Conservation (phyloP, 192 early-diverging fungal genomes). For the Coemansia sp. region DNA sequence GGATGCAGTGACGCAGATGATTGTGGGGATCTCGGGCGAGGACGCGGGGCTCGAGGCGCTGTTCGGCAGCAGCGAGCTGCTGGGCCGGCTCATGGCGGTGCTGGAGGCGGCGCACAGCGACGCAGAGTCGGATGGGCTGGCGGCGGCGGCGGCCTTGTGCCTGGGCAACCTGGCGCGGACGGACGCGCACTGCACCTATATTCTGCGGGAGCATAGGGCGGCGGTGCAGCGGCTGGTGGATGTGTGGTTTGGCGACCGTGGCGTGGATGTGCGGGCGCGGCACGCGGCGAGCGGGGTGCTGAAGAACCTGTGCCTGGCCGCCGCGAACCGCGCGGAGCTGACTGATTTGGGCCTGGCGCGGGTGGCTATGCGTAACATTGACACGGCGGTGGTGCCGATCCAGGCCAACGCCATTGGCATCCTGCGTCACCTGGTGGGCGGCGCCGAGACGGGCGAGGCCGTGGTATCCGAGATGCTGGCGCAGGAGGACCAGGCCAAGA, state of each 20-base stretch:
- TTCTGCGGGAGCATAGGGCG: slow-evolving; percentile 55
- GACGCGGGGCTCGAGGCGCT: slow-evolving; percentile 25
- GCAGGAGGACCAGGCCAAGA: neutral
- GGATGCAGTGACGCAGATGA: slow-evolving; percentile 33
- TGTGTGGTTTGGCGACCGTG: slow-evolving; percentile 46
- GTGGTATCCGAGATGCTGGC: neutral
- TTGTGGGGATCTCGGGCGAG: slow-evolving; percentile 37
- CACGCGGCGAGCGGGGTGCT: slow-evolving; percentile 63
- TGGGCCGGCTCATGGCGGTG: slow-evolving; percentile 7
- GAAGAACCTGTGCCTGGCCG: slow-evolving; percentile 62
- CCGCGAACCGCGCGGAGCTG: slow-evolving; percentile 8
- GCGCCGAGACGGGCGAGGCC: neutral
- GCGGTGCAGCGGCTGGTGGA: slow-evolving; percentile 50
- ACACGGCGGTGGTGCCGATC: slow-evolving; percentile 37
- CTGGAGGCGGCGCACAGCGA: too few species aligned
- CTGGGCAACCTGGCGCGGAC: slow-evolving; percentile 68
- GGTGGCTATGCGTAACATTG: slow-evolving; percentile 10
- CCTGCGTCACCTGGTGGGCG: slow-evolving; percentile 22
- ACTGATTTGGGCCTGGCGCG: slow-evolving; percentile 11
- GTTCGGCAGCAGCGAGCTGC: slow-evolving; percentile 16
- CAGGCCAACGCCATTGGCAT: slow-evolving; percentile 43
- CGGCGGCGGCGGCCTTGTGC: slow-evolving; percentile 52
- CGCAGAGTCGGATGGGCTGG: slow-evolving; percentile 16
- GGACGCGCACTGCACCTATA: slow-evolving; percentile 57
- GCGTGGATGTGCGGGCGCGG: slow-evolving; percentile 33